Conservation (phyloP, 2,329 filamentous ascomycete species). For the Colletotrichum paranaense region DNA sequence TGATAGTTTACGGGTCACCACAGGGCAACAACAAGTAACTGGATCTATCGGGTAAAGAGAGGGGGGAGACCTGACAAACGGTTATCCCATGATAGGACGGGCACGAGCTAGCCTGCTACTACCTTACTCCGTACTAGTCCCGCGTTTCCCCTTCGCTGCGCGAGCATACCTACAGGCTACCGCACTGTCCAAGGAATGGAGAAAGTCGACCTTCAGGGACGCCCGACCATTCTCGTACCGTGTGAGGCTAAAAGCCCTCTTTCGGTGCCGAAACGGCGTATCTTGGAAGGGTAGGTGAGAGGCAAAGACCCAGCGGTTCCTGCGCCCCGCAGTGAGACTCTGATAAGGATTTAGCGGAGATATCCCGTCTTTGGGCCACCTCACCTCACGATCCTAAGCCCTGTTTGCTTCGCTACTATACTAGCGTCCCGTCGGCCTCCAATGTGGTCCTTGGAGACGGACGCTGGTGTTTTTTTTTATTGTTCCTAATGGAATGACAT, state of each 20-base stretch:
- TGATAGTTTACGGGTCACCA: background rate
- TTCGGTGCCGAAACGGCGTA: constrained; percentile 28
- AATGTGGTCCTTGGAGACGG: background rate
- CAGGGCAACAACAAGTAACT: background rate
- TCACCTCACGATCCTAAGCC: background rate
- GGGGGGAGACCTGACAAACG: constrained; percentile 7
- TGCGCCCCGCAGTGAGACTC: background rate
- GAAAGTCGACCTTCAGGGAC: background rate
- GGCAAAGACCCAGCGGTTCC: background rate
- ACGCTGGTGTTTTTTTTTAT: too few relatives aligned
- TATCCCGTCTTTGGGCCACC: background rate
- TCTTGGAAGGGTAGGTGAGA: background rate
- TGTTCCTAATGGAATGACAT: background rate
- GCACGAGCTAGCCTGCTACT: background rate
- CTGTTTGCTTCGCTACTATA: background rate
- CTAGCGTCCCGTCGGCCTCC: background rate
- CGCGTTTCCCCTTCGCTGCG: background rate
- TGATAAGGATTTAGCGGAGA: constrained; percentile 32
- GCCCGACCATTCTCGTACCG: background rate
- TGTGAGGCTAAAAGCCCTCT: background rate
- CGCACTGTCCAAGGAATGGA: background rate
- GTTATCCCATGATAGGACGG: constrained; percentile 17
- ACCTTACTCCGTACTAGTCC: background rate
- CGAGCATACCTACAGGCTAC: background rate
- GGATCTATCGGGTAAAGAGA: background rate